phyloP scores from a whole-genome alignment of 495 filamentous ascomycete genomes.

The Hypoxylon lienhwacheense region DNA sequence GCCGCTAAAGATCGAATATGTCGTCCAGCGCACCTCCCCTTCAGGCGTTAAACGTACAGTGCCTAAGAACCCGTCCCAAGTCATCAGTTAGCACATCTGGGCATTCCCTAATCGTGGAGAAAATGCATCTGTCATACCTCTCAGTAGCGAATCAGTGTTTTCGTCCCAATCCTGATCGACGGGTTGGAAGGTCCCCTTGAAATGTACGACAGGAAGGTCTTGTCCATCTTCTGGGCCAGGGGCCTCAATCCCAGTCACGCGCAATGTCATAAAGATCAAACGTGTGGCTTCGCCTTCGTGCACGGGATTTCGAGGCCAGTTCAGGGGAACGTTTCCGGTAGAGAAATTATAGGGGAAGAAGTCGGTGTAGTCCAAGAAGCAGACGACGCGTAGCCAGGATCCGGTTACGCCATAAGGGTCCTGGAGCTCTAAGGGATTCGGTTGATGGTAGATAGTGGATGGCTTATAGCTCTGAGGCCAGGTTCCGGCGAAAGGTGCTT shows the following conservation, averaged over 20 bases:
- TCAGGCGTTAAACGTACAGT: conserved; percentile 59
- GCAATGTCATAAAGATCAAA: conserved; percentile 64
- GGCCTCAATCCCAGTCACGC: conserved; percentile 54
- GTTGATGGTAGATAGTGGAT: conserved; percentile 31
- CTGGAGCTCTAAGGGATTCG: conserved; percentile 44
- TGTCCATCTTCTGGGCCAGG: conserved; percentile 55
- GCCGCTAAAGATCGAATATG: conserved; percentile 61
- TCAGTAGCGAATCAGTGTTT: conserved; percentile 59
- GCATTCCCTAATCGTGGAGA: not conserved
- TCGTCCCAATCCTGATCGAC: conserved; percentile 61
- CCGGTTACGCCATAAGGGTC: conserved; percentile 66
- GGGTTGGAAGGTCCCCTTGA: conserved; percentile 56
- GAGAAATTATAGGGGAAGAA: conserved; percentile 65
- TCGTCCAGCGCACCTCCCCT: conserved; percentile 69
- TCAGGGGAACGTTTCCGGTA: conserved; percentile 43
- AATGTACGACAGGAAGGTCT: conserved; percentile 59
- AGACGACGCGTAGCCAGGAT: conserved; percentile 57
- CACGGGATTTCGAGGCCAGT: conserved; percentile 53
- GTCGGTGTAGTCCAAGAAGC: conserved; percentile 58
- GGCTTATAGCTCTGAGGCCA: conserved; percentile 52
- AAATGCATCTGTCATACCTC: conserved; percentile 47
- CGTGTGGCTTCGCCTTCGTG: conserved; percentile 61
- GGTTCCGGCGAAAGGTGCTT: conserved; percentile 55
- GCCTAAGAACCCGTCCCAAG: conserved; percentile 44
- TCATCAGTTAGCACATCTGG: conserved; percentile 24